Percentiles rank a stretch among this genome's conserved stretches.
These are phyloP conservation scores for Sapria himalayana DNA, from an alignment of 345 rosid species.

Conservation along the genomic window DNA sequence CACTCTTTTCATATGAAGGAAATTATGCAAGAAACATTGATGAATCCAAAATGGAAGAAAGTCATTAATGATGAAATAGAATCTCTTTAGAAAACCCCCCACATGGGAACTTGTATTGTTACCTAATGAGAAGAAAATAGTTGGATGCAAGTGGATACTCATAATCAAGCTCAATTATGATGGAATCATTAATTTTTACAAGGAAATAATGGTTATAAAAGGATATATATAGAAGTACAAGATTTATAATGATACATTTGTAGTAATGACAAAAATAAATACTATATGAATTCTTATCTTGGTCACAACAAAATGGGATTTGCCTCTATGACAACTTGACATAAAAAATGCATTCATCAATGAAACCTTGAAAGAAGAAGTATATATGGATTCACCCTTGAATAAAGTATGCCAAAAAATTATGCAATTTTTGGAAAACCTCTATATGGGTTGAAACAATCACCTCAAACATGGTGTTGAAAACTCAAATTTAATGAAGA, in stretches of 20 bases:
- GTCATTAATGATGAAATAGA: background rate
- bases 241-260: background rate
- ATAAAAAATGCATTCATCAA: background rate
- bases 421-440: background rate
- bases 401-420: background rate
- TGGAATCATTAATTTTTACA: background rate
- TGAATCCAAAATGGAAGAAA: background rate
- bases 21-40: too few relatives aligned
- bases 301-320: too few relatives aligned
- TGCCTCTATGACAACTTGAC: background rate
- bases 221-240: background rate
- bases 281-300: background rate
- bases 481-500: background rate
- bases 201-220: background rate
- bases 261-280: background rate
- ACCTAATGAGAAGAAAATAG: background rate
- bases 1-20: too few relatives aligned
- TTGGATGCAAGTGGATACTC: background rate
- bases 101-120: background rate
- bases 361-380: background rate
- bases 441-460: conserved; percentile 1
- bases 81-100: too few relatives aligned
- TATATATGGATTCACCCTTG: background rate
- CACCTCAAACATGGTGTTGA: background rate
- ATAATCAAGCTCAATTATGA: background rate